phyloP scores from a whole-genome alignment of 2,329 filamentous ascomycete genomes.

The Leptographium radiaticola region DNA sequence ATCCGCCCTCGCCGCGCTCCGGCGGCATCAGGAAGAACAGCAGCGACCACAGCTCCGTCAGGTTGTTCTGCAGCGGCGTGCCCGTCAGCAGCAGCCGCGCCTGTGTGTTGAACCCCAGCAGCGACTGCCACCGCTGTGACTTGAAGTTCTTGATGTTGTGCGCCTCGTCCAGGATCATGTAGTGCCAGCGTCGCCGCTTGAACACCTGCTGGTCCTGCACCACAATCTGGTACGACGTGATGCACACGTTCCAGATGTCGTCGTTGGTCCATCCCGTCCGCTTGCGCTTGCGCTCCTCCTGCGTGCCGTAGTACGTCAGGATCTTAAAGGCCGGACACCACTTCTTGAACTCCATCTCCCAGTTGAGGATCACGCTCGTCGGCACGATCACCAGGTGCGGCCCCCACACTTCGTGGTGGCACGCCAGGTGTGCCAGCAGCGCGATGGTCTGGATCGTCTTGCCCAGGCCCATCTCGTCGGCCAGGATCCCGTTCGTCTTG shows the following conservation, averaged over 20 bases:
- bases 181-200: slow-evolving; percentile 87
- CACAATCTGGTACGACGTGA: slow-evolving; percentile 94
- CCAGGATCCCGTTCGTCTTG: slow-evolving; percentile 87
- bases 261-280: slow-evolving; percentile 88
- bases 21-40: slow-evolving; percentile 94
- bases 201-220: slow-evolving; percentile 90
- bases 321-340: slow-evolving; percentile 98
- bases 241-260: slow-evolving; percentile 91
- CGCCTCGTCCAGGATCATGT: slow-evolving; percentile 94
- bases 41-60: slow-evolving; percentile 93
- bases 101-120: slow-evolving; percentile 85
- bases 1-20: slow-evolving; percentile 74
- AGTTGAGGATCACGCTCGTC: slow-evolving; percentile 97
- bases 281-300: slow-evolving; percentile 84
- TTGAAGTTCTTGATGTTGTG: slow-evolving; percentile 99
- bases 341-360: slow-evolving; percentile 99
- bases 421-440: slow-evolving; percentile 81
- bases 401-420: slow-evolving; percentile 84
- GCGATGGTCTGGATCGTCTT: slow-evolving; percentile 99
- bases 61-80: slow-evolving; percentile 90
- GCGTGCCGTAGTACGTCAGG: slow-evolving; percentile 87
- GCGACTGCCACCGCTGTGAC: slow-evolving; percentile 89
- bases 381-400: slow-evolving; percentile 93
- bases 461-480: slow-evolving; percentile 95
- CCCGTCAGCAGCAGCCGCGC: slow-evolving; percentile 81